Evolutionary conservation across 768 basidiomycete genomes (phyloP), one percentile per base, ranked within the genome.

Genomic region (Termitomyces sp.): DNA sequence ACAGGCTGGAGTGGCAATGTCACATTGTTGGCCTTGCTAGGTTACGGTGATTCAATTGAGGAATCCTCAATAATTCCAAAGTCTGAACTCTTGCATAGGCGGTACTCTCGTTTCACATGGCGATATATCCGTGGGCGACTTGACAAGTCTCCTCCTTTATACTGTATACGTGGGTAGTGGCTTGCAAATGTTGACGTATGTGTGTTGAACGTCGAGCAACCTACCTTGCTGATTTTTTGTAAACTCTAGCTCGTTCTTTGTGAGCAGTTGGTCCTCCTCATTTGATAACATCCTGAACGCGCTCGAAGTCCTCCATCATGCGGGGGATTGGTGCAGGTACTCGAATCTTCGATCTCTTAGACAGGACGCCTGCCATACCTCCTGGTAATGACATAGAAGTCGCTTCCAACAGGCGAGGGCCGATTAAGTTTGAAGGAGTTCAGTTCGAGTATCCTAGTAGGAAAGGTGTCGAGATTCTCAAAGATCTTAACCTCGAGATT

Each of bases 1-100:
- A 92, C 88, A 0, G 90, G 92, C 1, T 90, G 92, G 87, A 93
- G 94, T 55, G 95, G 96, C 12, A 98, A 98, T 67, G 78, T 96
- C 53, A 94, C 96, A 0, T 71, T 98, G 47, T 77, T 99, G 44
- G 90, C 86, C 48, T 73, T 99, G 27, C 76, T 99, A 32, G 93
- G 94, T 44, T 99, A 97, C 66, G 96, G 95, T 90, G 62, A 44
- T 12, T 31, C 32, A 34, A 9, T 34, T 14, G 2, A 44, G 7
- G 24, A 20, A 36, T 20, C 4, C 22, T 41, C 24, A 10, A 18
- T 9, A 16, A 14, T 5, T 46, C 34, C 14, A 20, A 20, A 44
- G 14, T 52, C 29, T 32, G 51, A 63, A 26, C 34, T 32, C 47
- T 20, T 36, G 13, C 59, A 26, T 62, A 94, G 93, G 94, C 53